Percentiles rank a stretch among this genome's conserved stretches.
Evolutionary conservation across 2,329 filamentous ascomycete genomes (phyloP).

Genomic region (Didymella keratinophila): DNA sequence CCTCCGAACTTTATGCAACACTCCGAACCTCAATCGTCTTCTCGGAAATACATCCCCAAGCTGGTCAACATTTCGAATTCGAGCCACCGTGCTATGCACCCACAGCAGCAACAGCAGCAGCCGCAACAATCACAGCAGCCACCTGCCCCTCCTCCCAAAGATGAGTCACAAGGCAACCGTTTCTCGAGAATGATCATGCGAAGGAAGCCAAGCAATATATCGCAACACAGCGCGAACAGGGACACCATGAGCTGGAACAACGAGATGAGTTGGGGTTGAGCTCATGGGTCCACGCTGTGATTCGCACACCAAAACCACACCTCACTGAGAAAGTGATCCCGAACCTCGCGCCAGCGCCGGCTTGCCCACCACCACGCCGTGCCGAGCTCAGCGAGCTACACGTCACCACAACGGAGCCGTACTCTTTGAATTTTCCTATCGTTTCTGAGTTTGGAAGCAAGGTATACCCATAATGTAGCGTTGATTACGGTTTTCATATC

Average conservation of each 20-base stretch:
- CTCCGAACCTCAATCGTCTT: slow-evolving; percentile 29
- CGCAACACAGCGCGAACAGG: slow-evolving; percentile 46
- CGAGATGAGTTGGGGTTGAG: slow-evolving; percentile 47
- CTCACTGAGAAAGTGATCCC: slow-evolving; percentile 52
- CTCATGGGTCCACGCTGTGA: background rate
- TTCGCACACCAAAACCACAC: slow-evolving; percentile 5
- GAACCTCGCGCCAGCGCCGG: slow-evolving; percentile 42
- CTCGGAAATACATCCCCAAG: slow-evolving; percentile 46
- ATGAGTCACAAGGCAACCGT: slow-evolving; percentile 44
- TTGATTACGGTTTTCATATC: slow-evolving; percentile 28
- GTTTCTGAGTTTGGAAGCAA: slow-evolving; percentile 33
- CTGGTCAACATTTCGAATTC: slow-evolving; percentile 46
- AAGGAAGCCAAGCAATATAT: slow-evolving; percentile 48
- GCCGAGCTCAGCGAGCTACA: slow-evolving; percentile 42
- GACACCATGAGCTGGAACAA: slow-evolving; percentile 47
- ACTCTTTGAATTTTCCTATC: slow-evolving; percentile 33
- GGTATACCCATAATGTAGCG: slow-evolving; percentile 50
- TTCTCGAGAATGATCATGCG: slow-evolving; percentile 49
- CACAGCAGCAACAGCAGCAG: slow-evolving; percentile 25
- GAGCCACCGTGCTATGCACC: slow-evolving; percentile 36
- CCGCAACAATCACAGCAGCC: slow-evolving; percentile 44
- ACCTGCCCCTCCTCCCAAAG: slow-evolving; percentile 48
- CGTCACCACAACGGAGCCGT: slow-evolving; percentile 47
- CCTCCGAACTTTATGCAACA: slow-evolving; percentile 47
- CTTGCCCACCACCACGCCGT: slow-evolving; percentile 7